A percentile compares a stretch with the other conserved stretches of the same genome.
Evolutionary conservation across 768 basidiomycete genomes (phyloP).

Genomic region (Hebeloma cylindrosporum): DNA sequence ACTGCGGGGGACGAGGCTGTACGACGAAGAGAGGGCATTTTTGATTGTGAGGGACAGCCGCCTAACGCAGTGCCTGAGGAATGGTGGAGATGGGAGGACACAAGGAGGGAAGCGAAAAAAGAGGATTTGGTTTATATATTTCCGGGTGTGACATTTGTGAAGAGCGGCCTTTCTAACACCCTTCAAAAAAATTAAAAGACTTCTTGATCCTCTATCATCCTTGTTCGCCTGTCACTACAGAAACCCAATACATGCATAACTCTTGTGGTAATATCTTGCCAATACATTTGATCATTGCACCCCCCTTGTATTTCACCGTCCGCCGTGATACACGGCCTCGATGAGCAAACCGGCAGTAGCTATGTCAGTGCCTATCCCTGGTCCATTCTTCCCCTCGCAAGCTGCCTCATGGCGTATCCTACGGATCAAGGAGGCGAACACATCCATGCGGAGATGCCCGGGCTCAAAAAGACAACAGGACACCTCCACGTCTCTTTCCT

Average conservation of each 20-base stretch:
- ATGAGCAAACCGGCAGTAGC: constrained; percentile 9
- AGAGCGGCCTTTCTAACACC: constrained; percentile 25
- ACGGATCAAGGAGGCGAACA: constrained; percentile 34
- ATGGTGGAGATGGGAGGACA: constrained; percentile 33
- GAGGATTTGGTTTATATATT: constrained; percentile 45
- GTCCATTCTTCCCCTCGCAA: constrained; percentile 13
- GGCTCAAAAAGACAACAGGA: constrained; percentile 11
- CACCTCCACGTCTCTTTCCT: constrained; percentile 16
- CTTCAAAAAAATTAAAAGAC: constrained; percentile 11
- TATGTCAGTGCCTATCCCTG: constrained; percentile 10
- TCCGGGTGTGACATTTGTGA: constrained; percentile 34
- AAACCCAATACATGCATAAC: no score
- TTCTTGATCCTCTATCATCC: constrained; percentile 21
- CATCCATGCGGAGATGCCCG: constrained; percentile 26
- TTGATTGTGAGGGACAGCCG: constrained; percentile 36
- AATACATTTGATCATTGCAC: no score
- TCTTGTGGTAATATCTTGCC: no score
- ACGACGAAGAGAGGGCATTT: constrained; percentile 79
- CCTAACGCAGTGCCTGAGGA: constrained; percentile 49
- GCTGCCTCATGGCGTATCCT: constrained; percentile 24
- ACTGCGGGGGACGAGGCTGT: constrained; percentile 69
- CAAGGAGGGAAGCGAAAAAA: constrained; percentile 34
- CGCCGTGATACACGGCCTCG: constrained; percentile 13
- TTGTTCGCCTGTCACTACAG: constrained; percentile 18
- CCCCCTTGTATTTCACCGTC: no score